phyloP scores from a whole-genome alignment of 495 filamentous ascomycete genomes.

The Hyaloscypha variabilis region DNA sequence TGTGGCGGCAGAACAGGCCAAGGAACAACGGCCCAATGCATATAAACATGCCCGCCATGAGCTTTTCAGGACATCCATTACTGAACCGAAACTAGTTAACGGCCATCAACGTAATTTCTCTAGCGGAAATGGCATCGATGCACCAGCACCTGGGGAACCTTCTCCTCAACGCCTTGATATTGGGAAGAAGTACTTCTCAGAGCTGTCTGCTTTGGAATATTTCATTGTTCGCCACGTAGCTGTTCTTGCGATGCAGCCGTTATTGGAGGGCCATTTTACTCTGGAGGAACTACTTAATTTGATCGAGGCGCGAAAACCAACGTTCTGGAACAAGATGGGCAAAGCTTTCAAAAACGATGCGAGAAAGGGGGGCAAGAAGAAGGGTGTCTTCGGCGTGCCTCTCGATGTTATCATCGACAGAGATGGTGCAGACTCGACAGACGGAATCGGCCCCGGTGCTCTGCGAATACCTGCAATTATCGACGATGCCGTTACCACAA shows the following conservation, averaged over 20 bases:
- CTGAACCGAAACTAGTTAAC: conserved; percentile 67
- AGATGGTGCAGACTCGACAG: conserved; percentile 92
- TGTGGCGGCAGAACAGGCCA: conserved; percentile 91
- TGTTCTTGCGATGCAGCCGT: conserved; percentile 91
- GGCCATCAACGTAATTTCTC: conserved; percentile 82
- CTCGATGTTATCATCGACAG: conserved; percentile 86
- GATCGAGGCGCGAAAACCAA: conserved; percentile 91
- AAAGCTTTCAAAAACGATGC: conserved; percentile 90
- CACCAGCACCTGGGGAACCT: conserved; percentile 41
- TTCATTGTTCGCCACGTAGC: conserved; percentile 97
- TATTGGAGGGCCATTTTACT: conserved; percentile 87
- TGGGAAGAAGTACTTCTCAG: conserved; percentile 88
- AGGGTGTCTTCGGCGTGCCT: conserved; percentile 88
- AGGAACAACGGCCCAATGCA: conserved; percentile 86
- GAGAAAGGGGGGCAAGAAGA: conserved; percentile 82
- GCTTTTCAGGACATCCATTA: conserved; percentile 65
- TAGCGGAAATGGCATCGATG: conserved; percentile 58
- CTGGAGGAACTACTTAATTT: conserved; percentile 93
- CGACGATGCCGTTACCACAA: conserved; percentile 88
- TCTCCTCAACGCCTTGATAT: conserved; percentile 46
- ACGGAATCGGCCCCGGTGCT: conserved; percentile 90
- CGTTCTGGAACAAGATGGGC: conserved; percentile 97
- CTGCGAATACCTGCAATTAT: conserved; percentile 86
- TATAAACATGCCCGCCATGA: conserved; percentile 75
- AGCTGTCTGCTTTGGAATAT: conserved; percentile 92